Base-by-base conservation (phyloP, 495 filamentous ascomycete species). In the Geoglossum glabrum region DNA sequence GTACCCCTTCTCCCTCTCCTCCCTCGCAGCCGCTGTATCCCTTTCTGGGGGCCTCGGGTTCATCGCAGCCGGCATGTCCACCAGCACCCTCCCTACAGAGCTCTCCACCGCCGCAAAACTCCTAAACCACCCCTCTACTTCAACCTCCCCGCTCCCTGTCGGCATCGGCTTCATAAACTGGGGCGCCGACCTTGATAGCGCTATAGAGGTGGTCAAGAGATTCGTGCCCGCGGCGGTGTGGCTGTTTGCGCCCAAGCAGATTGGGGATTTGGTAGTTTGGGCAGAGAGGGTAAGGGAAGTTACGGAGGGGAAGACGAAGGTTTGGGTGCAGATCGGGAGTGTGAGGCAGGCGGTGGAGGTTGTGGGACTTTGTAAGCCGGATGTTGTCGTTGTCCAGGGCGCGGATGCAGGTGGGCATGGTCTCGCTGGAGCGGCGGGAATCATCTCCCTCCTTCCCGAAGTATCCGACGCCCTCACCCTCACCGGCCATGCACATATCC, bases 351-450 rank as follows among this genome's bases (percentile, higher is more conserved):
- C 80, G 6, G 57, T 76, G 15, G 70, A 69, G 31, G 70, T n/a
- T 10, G 25, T 26, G 15, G 21, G 28, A 6, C 52, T 63, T 0
- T 52, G 28, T 13, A 56, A 59, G 19, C 82, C 83, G 0, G 83
- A 88, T 63, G 81, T 83, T 6, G 61, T 90, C 0, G 82, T 88
- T 1, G 72, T 86, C 1, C 86, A 90, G 64, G 86, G 86, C 0
- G 62, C 73, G 0, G 86, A 90, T 61, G 79, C 86, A 0, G 86
- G 86, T 0, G 86, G 86, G 0, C 86, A 92, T 64, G 85, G 85
- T 45, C 74, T 78, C 27, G 73, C 65, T 0, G 62, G 64, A 0
- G 79, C 79, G 1, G 73, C 82, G 0, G 77, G 84, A 0, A 61
- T 88, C 0, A 67, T 82, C 51, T 56, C 72, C 2, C 63, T 84